Conservation (phyloP, 257 asterid genomes). For the Eustoma russellianum region DNA sequence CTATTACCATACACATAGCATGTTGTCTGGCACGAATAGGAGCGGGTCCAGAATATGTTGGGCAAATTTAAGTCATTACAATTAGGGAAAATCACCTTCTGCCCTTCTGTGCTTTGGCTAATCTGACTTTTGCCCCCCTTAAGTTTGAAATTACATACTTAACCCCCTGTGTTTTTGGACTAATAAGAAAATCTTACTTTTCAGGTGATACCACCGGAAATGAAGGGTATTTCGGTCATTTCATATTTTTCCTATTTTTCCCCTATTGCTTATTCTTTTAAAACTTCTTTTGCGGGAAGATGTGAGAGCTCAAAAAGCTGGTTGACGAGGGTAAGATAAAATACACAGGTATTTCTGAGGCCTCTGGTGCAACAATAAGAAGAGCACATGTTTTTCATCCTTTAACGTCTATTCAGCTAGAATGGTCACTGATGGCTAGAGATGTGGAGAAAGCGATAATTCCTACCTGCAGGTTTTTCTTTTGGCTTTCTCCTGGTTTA, state of each 20-base stretch:
- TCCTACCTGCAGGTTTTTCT: constrained; percentile 53
- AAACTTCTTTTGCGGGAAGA: constrained; percentile 22
- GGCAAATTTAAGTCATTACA: too few species aligned
- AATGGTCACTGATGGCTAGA: constrained; percentile 73
- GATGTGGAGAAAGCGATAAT: constrained; percentile 55
- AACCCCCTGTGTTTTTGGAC: too few species aligned
- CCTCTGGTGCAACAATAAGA: constrained; percentile 60
- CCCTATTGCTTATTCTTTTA: neutral
- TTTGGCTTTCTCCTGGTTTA: neutral
- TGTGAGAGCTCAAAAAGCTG: constrained; percentile 68
- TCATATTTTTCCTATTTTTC: neutral
- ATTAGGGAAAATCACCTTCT: too few species aligned
- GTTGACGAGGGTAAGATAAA: constrained; percentile 73
- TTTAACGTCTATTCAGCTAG: constrained; percentile 54
- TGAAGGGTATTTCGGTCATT: too few species aligned
- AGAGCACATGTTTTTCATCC: constrained; percentile 82
- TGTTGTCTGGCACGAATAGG: too few species aligned
- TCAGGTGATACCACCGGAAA: too few species aligned
- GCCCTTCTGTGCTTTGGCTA: too few species aligned
- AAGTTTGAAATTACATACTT: too few species aligned
- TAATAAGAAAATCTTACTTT: too few species aligned
- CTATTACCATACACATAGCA: too few species aligned
- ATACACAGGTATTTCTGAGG: constrained; percentile 69
- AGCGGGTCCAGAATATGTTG: too few species aligned
- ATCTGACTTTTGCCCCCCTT: too few species aligned